Evolutionary conservation across 129 eudicot genomes (phyloP).

Genomic region (Ambrosia trifida): DNA sequence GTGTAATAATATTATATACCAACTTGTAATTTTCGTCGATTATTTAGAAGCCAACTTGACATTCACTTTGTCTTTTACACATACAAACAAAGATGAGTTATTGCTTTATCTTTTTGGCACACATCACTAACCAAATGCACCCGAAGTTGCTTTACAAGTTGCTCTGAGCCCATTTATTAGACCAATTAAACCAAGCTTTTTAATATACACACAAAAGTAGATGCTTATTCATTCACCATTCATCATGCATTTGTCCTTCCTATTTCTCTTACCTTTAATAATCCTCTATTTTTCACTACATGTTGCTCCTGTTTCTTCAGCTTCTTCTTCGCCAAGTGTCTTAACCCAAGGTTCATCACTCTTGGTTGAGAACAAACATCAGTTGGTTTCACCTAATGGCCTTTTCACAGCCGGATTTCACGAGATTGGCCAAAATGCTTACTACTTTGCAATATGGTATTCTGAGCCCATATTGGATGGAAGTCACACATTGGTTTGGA

Average conservation of each 20-base stretch:
- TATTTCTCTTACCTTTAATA: neutral
- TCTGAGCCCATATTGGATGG: neutral
- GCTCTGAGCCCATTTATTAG: too few species aligned
- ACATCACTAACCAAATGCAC: too few species aligned
- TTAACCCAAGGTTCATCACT: conserved; percentile 23
- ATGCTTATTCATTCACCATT: neutral
- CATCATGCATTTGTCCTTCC: neutral
- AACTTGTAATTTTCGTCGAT: too few species aligned
- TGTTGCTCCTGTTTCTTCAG: neutral
- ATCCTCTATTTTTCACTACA: neutral
- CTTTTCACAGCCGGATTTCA: conserved; percentile 41
- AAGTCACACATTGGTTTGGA: conserved; percentile 36
- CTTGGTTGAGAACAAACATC: conserved; percentile 4
- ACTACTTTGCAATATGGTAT: conserved; percentile 39
- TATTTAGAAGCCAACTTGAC: too few species aligned
- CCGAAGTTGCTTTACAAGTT: too few species aligned
- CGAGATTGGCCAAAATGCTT: conserved; percentile 38
- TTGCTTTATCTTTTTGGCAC: too few species aligned
- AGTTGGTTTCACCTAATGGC: conserved; percentile 26
- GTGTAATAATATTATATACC: too few species aligned
- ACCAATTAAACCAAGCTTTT: too few species aligned
- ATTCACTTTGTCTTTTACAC: too few species aligned
- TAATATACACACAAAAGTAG: neutral
- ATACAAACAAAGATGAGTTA: too few species aligned
- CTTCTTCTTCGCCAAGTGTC: neutral